Evolutionary conservation across 1,139 yeast species (phyloP), one percentile per base, ranked within the genome.

Genomic region (Taiozyma sp.): DNA sequence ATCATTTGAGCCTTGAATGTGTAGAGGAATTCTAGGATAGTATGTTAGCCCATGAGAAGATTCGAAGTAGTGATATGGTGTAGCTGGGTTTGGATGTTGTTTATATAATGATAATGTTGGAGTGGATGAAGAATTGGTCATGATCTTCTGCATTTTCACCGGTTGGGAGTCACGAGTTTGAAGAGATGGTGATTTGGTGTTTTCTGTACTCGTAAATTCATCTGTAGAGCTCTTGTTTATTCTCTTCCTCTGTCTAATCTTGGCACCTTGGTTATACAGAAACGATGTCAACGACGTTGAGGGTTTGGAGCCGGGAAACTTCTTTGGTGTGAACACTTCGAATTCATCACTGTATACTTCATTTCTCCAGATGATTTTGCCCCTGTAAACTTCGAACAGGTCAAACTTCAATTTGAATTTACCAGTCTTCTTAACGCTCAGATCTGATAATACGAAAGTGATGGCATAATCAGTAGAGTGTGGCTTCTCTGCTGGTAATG

Each of bases 231-330:
- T 43, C 7, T 50, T 28, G 1, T 44, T 10, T 8, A 49, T 39
- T 43, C 59, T 53, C 47, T 61, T 62, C 45, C 66, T 54, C 47
- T 62, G 65, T 51, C 67, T 58, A 29, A 63, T 60, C 45, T 63
- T 52, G 2, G 66, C 66, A 32, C 67, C 67, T 42, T 59, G 58
- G 40, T 62, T 63, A 50, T 55, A 62, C 7, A 63, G 50, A 48
- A 62, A 63, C 16, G 56, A 51, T 4, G 65, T 61, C 42, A 63
- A 47, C 14, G 62, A 55, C 3, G 65, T 61, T 6, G 64, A 59
- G 0, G 63, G 56, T 9, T 57, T 49, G 2, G 65, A 57, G 1
- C 67, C 67, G 2, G 66, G 66, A 48, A 63, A 63, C 47, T 63
- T 63, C 51, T 63, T 63, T 22, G 65, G 66, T 6, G 65, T 60